Evolutionary conservation across 2,329 filamentous ascomycete species (phyloP).

Genomic region (Colletotrichum camelliae): DNA sequence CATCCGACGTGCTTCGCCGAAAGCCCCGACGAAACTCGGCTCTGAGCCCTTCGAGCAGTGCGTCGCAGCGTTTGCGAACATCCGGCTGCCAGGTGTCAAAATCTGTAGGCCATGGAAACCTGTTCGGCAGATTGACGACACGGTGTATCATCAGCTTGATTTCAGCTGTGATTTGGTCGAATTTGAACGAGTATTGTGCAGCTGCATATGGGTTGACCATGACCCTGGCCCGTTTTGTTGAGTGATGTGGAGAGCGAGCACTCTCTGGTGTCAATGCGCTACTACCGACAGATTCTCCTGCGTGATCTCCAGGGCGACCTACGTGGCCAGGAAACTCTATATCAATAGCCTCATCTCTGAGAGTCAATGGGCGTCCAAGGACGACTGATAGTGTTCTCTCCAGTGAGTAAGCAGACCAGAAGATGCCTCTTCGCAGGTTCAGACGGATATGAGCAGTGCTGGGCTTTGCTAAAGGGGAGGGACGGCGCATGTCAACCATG

Average conservation of each 20-base stretch:
- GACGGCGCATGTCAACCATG: neutral
- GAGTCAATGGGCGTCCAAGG: slow-evolving; percentile 59
- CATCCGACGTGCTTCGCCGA: slow-evolving; percentile 10
- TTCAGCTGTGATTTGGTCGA: neutral
- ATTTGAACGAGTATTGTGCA: neutral
- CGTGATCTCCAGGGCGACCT: neutral
- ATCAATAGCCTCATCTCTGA: slow-evolving; percentile 60
- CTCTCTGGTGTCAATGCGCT: neutral
- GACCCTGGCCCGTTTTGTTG: neutral
- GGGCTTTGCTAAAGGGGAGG: neutral
- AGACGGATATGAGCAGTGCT: slow-evolving; percentile 45
- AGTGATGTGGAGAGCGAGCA: neutral
- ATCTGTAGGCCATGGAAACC: slow-evolving; percentile 30
- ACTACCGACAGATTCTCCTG: neutral
- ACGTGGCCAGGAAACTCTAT: slow-evolving; percentile 27
- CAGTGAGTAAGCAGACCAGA: slow-evolving; percentile 58
- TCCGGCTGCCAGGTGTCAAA: slow-evolving; percentile 24
- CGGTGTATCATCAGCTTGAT: neutral
- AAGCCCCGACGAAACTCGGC: neutral
- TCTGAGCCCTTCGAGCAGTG: neutral
- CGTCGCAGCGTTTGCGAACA: slow-evolving; percentile 23
- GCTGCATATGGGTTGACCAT: neutral
- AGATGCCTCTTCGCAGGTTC: slow-evolving; percentile 57
- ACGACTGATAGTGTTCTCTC: slow-evolving; percentile 58
- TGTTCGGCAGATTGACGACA: slow-evolving; percentile 27